Evolutionary conservation across 2,329 filamentous ascomycete species (phyloP), one percentile per base, ranked within the genome.

Genomic region (Colletotrichum sojae): DNA sequence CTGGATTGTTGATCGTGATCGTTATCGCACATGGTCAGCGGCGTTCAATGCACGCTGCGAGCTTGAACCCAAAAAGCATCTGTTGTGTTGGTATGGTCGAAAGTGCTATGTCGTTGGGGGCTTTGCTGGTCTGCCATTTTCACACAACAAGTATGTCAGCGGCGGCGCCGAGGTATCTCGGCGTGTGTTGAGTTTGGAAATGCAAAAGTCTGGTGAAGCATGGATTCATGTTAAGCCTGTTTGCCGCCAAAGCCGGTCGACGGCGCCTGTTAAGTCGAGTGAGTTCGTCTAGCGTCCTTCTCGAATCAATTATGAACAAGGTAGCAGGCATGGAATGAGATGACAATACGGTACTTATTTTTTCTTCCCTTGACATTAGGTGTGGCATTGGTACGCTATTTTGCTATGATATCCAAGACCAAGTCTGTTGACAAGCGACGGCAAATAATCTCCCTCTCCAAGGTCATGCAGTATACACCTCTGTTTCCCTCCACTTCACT

Each of bases 351-450:
- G 20, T 58, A 18, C 45, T 58, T 16, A 15, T 31, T 1, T 9
- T 54, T 48, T 20, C 12, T 49, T 31, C n/a, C 59, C 55, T 60
- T 66, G 62, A 69, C 63, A 69, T 66, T 66, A 61, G 62, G 43
- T 66, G 66, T 66, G 60, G 62, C 66, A 66, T 66, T 55, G 62
- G 43, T 60, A 53, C 61, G 20, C 43, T 40, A 43, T 13, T 49
- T 46, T 55, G 51, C 66, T 40, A 49, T 66, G 45, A 53, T 45
- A 46, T 54, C 66, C 55, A 49, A 49, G 43, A 22, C 60, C 39
- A 57, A 54, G 20, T 59, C 54, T 65, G 40, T 65, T 59, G 48
- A 65, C 60, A 59, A 36, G 65, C 61, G 48, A 48, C 49, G 39
- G 27, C 53, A 49, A 36, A 43, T 68, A 57, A 22, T 49, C 51